These are phyloP conservation scores for Schizosaccharomyces cryophilus DNA, from an alignment of 805 yeast genomes.

Conservation along the genomic window DNA sequence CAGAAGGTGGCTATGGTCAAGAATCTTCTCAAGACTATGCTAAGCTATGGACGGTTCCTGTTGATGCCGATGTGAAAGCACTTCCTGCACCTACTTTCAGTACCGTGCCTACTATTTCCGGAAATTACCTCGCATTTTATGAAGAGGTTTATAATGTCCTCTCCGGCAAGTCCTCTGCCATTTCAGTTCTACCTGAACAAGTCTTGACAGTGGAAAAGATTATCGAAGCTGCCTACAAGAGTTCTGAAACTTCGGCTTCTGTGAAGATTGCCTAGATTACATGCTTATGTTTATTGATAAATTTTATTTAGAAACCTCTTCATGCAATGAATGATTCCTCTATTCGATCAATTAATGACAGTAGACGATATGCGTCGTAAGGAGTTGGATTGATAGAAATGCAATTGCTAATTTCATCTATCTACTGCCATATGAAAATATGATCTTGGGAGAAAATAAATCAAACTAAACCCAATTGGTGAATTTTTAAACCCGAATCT, in stretches of 20 bases:
- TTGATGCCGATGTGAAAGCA: not conserved
- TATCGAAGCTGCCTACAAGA: conserved; percentile 1
- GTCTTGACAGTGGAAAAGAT: not conserved
- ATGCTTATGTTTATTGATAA: no score
- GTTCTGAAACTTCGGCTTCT: not conserved
- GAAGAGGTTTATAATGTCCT: not conserved
- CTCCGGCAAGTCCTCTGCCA: not conserved
- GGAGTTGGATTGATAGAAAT: no score
- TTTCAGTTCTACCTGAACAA: not conserved
- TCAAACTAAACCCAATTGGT: no score
- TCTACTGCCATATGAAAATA: no score
- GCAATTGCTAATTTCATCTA: no score
- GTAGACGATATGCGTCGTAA: no score
- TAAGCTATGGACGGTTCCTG: not conserved
- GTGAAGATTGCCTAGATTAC: not conserved
- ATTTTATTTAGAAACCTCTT: no score
- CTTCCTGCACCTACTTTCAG: not conserved
- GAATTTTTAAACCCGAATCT: no score
- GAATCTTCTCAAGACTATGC: not conserved
- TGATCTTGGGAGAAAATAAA: no score
- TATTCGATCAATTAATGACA: no score
- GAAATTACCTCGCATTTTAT: not conserved
- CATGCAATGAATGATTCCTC: no score
- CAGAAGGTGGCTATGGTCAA: not conserved
- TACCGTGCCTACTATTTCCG: not conserved